These are phyloP conservation scores for Didymella segeticola DNA, from an alignment of 2,329 filamentous ascomycete genomes.

Conservation along the genomic window DNA sequence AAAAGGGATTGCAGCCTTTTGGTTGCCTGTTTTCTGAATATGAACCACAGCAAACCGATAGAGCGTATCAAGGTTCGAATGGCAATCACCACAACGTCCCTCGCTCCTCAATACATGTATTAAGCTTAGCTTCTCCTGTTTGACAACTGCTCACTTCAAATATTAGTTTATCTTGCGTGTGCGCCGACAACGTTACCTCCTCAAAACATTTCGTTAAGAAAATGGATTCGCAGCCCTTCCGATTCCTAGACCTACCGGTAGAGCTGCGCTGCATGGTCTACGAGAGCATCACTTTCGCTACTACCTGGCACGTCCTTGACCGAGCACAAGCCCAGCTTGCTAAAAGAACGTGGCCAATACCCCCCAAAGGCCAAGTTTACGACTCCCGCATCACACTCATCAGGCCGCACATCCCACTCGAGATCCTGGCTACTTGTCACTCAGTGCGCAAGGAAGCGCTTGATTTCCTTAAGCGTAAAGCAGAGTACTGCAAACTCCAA, in stretches of 20 bases:
- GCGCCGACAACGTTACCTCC: too few relatives aligned
- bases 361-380: constrained; percentile 9
- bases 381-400: constrained; percentile 16
- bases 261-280: constrained; percentile 20
- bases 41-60: too few relatives aligned
- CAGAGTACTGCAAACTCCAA: constrained; percentile 11
- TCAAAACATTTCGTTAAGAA: too few relatives aligned
- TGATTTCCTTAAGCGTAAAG: constrained; percentile 14
- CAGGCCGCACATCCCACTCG: constrained; percentile 2
- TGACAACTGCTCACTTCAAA: too few relatives aligned
- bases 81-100: too few relatives aligned
- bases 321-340: constrained; percentile 4
- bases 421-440: constrained; percentile 16
- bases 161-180: too few relatives aligned
- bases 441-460: constrained; percentile 18
- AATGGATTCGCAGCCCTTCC: constrained; percentile 9
- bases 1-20: too few relatives aligned
- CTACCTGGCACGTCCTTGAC: constrained; percentile 14
- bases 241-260: constrained; percentile 18
- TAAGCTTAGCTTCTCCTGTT: too few relatives aligned
- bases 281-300: constrained; percentile 12
- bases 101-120: too few relatives aligned
- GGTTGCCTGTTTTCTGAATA: too few relatives aligned
- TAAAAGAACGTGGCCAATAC: constrained; percentile 11
- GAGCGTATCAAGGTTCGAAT: too few relatives aligned